phyloP scores from a whole-genome alignment of 2,329 filamentous ascomycete genomes.

The Nigrograna mackinnonii region DNA sequence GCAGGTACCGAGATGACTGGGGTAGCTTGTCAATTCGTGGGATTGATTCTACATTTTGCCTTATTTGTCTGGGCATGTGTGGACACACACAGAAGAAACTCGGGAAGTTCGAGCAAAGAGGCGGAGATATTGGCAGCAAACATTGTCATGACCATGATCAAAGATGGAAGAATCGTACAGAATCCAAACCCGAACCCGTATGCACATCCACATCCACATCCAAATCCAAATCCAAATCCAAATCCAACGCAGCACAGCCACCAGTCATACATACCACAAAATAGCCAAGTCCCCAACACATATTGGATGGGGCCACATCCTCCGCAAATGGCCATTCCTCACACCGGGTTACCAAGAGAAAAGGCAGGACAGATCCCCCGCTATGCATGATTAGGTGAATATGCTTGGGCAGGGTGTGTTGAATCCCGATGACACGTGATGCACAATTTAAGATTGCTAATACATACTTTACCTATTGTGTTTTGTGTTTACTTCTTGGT shows the following conservation, averaged over 20 bases:
- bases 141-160: constrained; percentile 39
- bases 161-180: constrained; percentile 30
- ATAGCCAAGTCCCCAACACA: not conserved
- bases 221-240: not conserved
- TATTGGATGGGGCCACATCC: not conserved
- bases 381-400: too few relatives aligned
- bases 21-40: constrained; percentile 33
- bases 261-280: not conserved
- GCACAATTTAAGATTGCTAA: too few relatives aligned
- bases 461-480: too few relatives aligned
- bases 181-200: not conserved
- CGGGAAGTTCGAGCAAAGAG: constrained; percentile 25
- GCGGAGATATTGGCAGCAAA: constrained; percentile 35
- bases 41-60: constrained; percentile 32
- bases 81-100: constrained; percentile 31
- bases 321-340: too few relatives aligned
- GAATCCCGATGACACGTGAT: too few relatives aligned
- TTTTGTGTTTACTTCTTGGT: too few relatives aligned
- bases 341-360: too few relatives aligned
- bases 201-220: not conserved
- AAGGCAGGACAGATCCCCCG: too few relatives aligned
- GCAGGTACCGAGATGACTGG: constrained; percentile 22
- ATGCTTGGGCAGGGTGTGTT: too few relatives aligned
- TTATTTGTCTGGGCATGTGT: constrained; percentile 45
- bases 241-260: too few relatives aligned